Percentiles rank a stretch among this genome's conserved stretches.
These are phyloP conservation scores for Castanea sativa DNA, from an alignment of 306 rosid genomes.

Conservation along the genomic window DNA sequence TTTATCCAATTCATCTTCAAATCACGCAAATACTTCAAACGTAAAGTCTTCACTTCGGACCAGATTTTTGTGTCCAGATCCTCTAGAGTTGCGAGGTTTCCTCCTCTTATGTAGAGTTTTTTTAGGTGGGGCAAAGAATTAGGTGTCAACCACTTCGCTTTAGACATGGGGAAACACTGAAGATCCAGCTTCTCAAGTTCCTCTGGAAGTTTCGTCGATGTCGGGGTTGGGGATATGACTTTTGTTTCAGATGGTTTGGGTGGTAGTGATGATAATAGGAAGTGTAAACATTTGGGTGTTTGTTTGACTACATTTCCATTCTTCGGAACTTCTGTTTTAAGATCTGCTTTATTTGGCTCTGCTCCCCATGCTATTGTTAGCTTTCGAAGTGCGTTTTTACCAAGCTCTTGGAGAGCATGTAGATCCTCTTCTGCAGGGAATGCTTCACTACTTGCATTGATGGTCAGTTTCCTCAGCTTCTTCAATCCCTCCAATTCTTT, in stretches of 20 bases:
- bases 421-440: not conserved
- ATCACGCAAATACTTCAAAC: not conserved
- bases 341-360: not conserved
- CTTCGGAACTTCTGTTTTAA: too few relatives aligned
- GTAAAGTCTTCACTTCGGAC: not conserved
- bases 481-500: not conserved
- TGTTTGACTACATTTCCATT: too few relatives aligned
- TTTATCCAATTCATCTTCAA: conserved; percentile 5
- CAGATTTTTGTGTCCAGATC: not conserved
- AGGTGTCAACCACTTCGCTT: not conserved
- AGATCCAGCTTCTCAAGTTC: conserved; percentile 12
- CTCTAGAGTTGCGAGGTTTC: not conserved
- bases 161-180: conserved; percentile 1
- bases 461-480: conserved; percentile 12
- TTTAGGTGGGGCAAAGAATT: not conserved
- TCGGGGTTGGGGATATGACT: too few relatives aligned
- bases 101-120: conserved; percentile 23
- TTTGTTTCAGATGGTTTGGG: too few relatives aligned
- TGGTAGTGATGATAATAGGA: too few relatives aligned
- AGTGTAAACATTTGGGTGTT: too few relatives aligned
- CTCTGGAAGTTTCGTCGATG: too few relatives aligned
- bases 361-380: conserved; percentile 24
- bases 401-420: not conserved
- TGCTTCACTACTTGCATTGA: not conserved
- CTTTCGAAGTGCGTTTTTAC: not conserved